Evolutionary conservation across 352 stramenopile genomes (phyloP), one percentile per base, ranked within the genome.

Genomic region (Globisporangium recalcitrans): DNA sequence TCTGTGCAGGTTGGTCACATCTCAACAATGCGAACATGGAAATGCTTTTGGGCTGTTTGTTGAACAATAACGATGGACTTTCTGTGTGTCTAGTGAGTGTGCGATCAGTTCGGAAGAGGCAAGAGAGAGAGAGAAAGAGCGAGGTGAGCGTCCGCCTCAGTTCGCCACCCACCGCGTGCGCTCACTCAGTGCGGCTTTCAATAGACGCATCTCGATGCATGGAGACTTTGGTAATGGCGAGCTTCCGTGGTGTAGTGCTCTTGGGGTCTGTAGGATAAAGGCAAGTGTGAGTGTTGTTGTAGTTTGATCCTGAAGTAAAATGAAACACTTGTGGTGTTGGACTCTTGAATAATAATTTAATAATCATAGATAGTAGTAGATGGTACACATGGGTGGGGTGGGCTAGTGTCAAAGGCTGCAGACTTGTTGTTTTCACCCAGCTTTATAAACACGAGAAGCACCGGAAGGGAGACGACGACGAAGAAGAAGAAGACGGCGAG

Each of bases 391-490:
- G n/a, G 3, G 31, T 27, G 24, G 14, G 29, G 13, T 27, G 31
- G 21, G 21, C 11, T 58, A 44, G 52, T 48, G 52, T 21, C 52
- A 58, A 58, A 58, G 52, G 52, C 52, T 58, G 55, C n/a, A 53
- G 55, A 53, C 55, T 26, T 61, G 55, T 44, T 61, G 55, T 44
- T 61, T 61, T 52, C 36, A 52, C 40, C 38, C 55, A 61, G 55
- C 55, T 61, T 44, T 61, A 61, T 61, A 61, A 38, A 51, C 26
- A 44, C 55, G 55, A 61, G 55, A 44, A n/a, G 29, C 32, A 14
- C 51, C 13, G 16, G 36, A 44, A 44, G 14, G n/a, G n/a, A n/a
- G n/a, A n/a, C n/a, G n/a, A n/a, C n/a, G n/a, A n/a, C n/a, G 14
- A n/a, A 29, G n/a, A 57, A 9, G 32, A 32, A 40, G 27, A 44